Evolutionary conservation across 371 early-diverging fungal genomes (phyloP).

Genomic region (Lichtheimia ornata): DNA sequence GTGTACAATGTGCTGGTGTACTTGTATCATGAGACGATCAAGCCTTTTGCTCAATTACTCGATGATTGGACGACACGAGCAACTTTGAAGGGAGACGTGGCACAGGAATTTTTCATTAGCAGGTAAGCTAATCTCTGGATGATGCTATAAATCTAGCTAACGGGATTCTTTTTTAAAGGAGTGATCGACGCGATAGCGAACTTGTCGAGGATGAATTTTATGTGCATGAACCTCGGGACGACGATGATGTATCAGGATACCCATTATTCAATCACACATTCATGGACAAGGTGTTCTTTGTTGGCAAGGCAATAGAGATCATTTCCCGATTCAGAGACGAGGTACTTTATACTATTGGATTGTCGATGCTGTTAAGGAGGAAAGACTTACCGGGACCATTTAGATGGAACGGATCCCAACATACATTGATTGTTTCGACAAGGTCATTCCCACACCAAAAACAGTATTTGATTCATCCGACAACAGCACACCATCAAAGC

Average conservation of each 20-base stretch:
- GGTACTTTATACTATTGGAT: not conserved
- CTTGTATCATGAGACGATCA: conserved; percentile 24
- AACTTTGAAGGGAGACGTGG: conserved; percentile 25
- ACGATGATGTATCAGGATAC: conserved; percentile 9
- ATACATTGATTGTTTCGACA: not conserved
- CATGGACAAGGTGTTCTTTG: conserved; percentile 25
- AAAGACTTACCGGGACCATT: not conserved
- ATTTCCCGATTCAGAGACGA: conserved; percentile 2
- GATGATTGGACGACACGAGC: conserved; percentile 47
- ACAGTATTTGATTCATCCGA: not conserved
- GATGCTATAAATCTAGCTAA: not conserved
- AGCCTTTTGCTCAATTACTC: conserved; percentile 33
- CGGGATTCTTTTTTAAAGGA: not conserved
- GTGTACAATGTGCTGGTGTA: conserved; percentile 18
- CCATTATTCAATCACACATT: conserved; percentile 30
- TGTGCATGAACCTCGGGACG: not conserved
- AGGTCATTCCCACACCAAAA: not conserved
- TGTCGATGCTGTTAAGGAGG: not conserved
- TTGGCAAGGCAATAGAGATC: conserved; percentile 7
- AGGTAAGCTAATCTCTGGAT: conserved; percentile 9
- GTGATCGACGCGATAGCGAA: not conserved
- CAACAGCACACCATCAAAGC: not conserved
- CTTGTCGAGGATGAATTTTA: conserved; percentile 1
- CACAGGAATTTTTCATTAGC: conserved; percentile 35
- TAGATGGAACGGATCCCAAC: conserved; percentile 1